Evolutionary conservation across 2,329 filamentous ascomycete species (phyloP).

Genomic region (Diplodia sapinea): DNA sequence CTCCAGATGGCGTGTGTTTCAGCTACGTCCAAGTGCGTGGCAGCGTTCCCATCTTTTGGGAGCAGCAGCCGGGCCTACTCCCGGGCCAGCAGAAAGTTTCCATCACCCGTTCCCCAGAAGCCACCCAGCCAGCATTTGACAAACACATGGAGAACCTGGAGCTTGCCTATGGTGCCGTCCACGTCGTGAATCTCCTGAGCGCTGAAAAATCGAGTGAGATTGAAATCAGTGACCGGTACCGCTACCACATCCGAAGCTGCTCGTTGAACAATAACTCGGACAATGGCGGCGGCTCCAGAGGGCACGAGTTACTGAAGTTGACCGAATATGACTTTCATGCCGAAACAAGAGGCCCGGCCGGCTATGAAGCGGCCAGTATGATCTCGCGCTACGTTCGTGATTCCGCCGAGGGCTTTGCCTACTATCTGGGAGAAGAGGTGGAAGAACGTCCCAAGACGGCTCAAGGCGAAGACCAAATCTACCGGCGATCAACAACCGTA

Average conservation of each 20-base stretch:
- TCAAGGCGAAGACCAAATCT: constrained; percentile 44
- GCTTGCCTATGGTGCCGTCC: constrained; percentile 84
- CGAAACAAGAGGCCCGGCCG: constrained; percentile 82
- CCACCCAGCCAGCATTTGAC: constrained; percentile 92
- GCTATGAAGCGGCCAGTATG: constrained; percentile 87
- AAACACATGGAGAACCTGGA: constrained; percentile 92
- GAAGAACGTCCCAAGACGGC: constrained; percentile 58
- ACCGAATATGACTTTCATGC: constrained; percentile 98
- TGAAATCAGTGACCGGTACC: constrained; percentile 81
- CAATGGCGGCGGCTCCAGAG: constrained; percentile 57
- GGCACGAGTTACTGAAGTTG: constrained; percentile 76
- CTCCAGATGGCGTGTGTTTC: constrained; percentile 76
- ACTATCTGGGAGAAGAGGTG: constrained; percentile 79
- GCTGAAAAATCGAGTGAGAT: constrained; percentile 84
- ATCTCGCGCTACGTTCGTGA: constrained; percentile 79
- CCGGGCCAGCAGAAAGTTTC: constrained; percentile 95
- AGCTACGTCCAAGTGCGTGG: constrained; percentile 93
- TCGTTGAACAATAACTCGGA: constrained; percentile 67
- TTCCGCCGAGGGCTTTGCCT: constrained; percentile 88
- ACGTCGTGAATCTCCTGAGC: constrained; percentile 93
- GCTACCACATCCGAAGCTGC: constrained; percentile 75
- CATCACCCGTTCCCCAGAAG: constrained; percentile 84
- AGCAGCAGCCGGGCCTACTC: constrained; percentile 84
- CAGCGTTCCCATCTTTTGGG: constrained; percentile 96
- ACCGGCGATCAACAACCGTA: constrained; percentile 65